Evolutionary conservation across 192 early-diverging fungal genomes (phyloP).

Genomic region (Allomyces macrogynus): DNA sequence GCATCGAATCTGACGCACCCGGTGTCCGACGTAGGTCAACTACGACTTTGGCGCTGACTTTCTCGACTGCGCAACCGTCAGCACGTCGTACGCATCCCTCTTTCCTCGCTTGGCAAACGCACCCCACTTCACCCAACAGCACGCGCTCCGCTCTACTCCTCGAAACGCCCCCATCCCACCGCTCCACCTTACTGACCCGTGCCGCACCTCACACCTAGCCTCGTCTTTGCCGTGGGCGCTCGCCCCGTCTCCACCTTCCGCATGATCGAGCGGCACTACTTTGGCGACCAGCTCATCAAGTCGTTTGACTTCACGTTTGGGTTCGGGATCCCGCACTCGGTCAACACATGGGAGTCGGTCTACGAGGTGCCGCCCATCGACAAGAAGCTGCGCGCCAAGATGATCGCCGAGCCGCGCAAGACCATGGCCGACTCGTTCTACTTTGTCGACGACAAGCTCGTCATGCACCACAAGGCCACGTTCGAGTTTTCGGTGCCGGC

Average conservation of each 20-base stretch:
- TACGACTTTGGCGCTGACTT: too few species aligned
- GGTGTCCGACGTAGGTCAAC: too few species aligned
- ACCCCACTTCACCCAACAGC: too few species aligned
- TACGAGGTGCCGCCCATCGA: constrained; percentile 14
- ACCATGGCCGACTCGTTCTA: constrained; percentile 33
- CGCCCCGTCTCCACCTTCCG: constrained; percentile 19
- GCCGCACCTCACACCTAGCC: constrained; percentile 3
- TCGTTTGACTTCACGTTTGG: constrained; percentile 36
- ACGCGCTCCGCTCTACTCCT: too few species aligned
- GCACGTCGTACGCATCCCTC: too few species aligned
- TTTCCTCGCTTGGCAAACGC: too few species aligned
- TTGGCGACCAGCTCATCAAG: constrained; percentile 23
- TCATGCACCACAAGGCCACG: constrained; percentile 34
- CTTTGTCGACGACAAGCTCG: constrained; percentile 28
- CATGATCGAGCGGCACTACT: constrained; percentile 37
- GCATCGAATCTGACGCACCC: too few species aligned
- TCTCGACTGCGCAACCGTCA: too few species aligned
- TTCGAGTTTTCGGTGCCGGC: constrained; percentile 4
- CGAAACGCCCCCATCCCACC: too few species aligned
- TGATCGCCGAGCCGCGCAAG: constrained; percentile 15
- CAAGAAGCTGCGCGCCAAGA: constrained; percentile 8
- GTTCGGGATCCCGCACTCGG: constrained; percentile 32
- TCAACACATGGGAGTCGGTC: constrained; percentile 30
- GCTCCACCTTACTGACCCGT: too few species aligned
- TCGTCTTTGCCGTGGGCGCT: constrained; percentile 29